Evolutionary conservation across 495 filamentous ascomycete genomes (phyloP), one percentile per base, ranked within the genome.

Genomic region (Lophium mytilinum): DNA sequence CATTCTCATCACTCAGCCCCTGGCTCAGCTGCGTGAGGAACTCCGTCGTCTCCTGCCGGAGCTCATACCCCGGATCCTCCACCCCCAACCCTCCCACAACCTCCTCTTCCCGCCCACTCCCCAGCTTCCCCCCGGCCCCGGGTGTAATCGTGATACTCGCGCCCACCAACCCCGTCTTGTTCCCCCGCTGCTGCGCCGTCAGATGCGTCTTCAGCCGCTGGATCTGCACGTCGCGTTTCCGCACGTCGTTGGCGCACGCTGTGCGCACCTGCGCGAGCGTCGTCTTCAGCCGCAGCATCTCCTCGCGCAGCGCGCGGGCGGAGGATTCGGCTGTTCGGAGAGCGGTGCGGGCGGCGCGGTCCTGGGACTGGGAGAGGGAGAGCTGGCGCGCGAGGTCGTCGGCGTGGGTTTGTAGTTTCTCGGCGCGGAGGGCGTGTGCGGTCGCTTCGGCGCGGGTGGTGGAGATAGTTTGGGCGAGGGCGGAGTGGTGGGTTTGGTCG

Each of bases 1-100:
- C 93, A 61, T 98, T 98, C 69, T 98, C 93, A 62, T 96, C 90
- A 61, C 90, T 95, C 37, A 97, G 73, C 14, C 82, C 84, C 72
- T 90, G 89, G 18, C 89, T 89, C 55, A 97, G 72, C 65, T 91
- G 82, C 1, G 93, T 95, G 45, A 98, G 74, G 68, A 96, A 97
- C 47, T 89, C 87, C 17, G 89, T 91, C 5, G 93, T 96, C 72
- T 97, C 94, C 61, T 86, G 80, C 53, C 83, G 80, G 56, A 97
- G 69, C 63, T 81, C 87, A 69, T 93, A 90, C 37, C 75, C 80
- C 0, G 83, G 80, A 45, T 80, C 78, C 21, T 77, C 73, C 6
- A 30, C 2, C 24, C 24, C 24, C 24, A 30, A 6, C 1, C 83
- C 67, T 24, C 78, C 76, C 1, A 74, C 67, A 24, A 71, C 75